Base-by-base conservation (phyloP, 129 eudicot genomes). In the Tanacetum coccineum region DNA sequence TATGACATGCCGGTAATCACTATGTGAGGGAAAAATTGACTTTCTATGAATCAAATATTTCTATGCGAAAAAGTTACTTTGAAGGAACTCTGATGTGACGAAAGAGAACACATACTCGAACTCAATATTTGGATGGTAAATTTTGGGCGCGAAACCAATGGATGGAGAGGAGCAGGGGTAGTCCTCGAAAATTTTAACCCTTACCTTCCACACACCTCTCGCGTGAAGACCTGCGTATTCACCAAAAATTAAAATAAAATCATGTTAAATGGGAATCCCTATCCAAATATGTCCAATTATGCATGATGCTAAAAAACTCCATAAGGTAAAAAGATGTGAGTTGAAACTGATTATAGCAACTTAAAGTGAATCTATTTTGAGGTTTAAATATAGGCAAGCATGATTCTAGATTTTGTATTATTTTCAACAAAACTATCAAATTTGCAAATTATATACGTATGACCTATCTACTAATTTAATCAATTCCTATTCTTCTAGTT, bases 151-250 rank as follows among this genome's bases (percentile, higher is more conserved):
- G 20, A 53, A 53, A 18, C 22, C 59, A 53, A 53, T 18, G 19
- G 59, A 53, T 53, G 59, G 59, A 53, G 59, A 53, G 11, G 59
- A 53, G 19, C 8, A 53, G 28, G 59, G 59, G 59, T 53, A 53
- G 17, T 21, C 59, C 18, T 53, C 19, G 17, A 13, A 26, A 53
- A 53, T 26, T 13, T 53, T 26, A 53, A 53, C 59, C 20, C 9
- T 53, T 18, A 53, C 59, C 59, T 53, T 53, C 59, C 59, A 53
- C 9, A 53, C 20, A 53, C 59, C 59, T 53, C 59, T 26, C 18
- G 11, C 4, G 59, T 53, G 17, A 53, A 25, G 28, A 18, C 59
- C 59, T 53, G 59, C 28, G 17, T 18, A 52, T 52, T 18, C 58
- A 52, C 19, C 12, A 7, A 5, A 17, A 52, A 18, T 1, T n/a